phyloP scores from a whole-genome alignment of 495 filamentous ascomycete genomes.

The Pyrenula massariospora region DNA sequence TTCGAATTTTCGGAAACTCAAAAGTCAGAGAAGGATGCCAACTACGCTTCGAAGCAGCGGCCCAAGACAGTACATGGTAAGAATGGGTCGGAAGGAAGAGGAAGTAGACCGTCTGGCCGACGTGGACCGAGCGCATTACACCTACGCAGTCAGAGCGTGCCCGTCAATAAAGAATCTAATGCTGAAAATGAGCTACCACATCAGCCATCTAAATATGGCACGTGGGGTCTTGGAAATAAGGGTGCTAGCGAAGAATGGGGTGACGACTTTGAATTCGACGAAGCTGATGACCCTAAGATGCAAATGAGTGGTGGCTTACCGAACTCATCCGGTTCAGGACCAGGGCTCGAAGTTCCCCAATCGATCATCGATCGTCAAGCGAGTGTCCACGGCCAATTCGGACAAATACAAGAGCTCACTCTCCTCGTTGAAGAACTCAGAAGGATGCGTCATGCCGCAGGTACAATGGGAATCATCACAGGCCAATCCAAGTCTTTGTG shows the following conservation, averaged over 20 bases:
- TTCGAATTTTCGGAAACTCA: slow-evolving; percentile 83
- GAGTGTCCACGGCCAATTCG: slow-evolving; percentile 74
- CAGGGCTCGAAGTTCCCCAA: slow-evolving; percentile 63
- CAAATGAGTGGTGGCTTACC: slow-evolving; percentile 10
- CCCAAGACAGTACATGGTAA: slow-evolving; percentile 89
- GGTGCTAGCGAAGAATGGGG: slow-evolving; percentile 76
- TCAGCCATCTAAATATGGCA: slow-evolving; percentile 71
- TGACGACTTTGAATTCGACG: slow-evolving; percentile 70
- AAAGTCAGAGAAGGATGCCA: slow-evolving; percentile 32
- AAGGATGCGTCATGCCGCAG: slow-evolving; percentile 50
- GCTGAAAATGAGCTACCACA: slow-evolving; percentile 39
- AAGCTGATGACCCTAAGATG: slow-evolving; percentile 24
- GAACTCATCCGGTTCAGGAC: slow-evolving; percentile 1
- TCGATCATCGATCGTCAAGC: slow-evolving; percentile 79
- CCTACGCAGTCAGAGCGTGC: slow-evolving; percentile 92
- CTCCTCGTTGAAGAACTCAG: slow-evolving; percentile 73
- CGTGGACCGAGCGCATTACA: slow-evolving; percentile 69
- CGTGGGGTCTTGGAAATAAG: slow-evolving; percentile 78
- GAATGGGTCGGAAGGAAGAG: slow-evolving; percentile 59
- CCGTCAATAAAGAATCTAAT: slow-evolving; percentile 56
- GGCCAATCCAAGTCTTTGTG: slow-evolving; percentile 55
- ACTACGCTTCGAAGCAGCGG: slow-evolving; percentile 43
- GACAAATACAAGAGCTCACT: slow-evolving; percentile 75
- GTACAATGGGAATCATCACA: slow-evolving; percentile 49
- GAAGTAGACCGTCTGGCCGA: slow-evolving; percentile 61